phyloP scores from a whole-genome alignment of 2,329 filamentous ascomycete species.

The Pleomassaria siparia region DNA sequence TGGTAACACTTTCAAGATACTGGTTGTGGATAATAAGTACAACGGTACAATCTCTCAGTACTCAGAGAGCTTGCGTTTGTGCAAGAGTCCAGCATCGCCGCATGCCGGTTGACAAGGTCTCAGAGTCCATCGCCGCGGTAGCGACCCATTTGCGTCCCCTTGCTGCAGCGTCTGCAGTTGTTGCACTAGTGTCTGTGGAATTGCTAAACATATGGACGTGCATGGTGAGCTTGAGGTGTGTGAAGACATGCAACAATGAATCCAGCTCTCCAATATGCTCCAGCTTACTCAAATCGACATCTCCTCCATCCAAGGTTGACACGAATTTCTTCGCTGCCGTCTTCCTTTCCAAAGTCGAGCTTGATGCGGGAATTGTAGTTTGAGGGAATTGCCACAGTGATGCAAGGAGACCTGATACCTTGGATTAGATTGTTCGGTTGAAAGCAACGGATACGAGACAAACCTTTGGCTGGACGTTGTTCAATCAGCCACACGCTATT shows the following conservation, averaged over 20 bases:
- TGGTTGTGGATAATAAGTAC: not conserved
- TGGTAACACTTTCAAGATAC: too few relatives aligned
- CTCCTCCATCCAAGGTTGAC: slow-evolving; percentile 16
- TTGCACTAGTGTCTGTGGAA: slow-evolving; percentile 10
- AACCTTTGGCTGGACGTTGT: slow-evolving; percentile 39
- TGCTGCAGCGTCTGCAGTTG: not conserved
- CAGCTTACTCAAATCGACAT: slow-evolving; percentile 18
- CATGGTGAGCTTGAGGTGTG: slow-evolving; percentile 39
- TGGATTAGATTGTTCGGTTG: not conserved
- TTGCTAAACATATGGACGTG: slow-evolving; percentile 30
- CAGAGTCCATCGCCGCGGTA: slow-evolving; percentile 28
- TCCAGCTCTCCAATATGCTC: slow-evolving; percentile 23
- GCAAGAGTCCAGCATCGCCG: slow-evolving; percentile 37
- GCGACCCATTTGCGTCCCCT: slow-evolving; percentile 36
- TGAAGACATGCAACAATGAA: slow-evolving; percentile 38
- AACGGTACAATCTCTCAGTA: not conserved
- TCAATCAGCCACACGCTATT: slow-evolving; percentile 38
- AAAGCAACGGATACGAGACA: not conserved
- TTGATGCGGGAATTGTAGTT: slow-evolving; percentile 17
- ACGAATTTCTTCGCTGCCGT: slow-evolving; percentile 23
- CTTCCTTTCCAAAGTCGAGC: slow-evolving; percentile 25
- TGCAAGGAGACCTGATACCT: slow-evolving; percentile 17
- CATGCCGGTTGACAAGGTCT: slow-evolving; percentile 43
- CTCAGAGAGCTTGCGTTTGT: slow-evolving; percentile 4
- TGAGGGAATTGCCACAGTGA: slow-evolving; percentile 38